Percentiles rank a stretch among this genome's conserved stretches.
Evolutionary conservation across 1,139 yeast genomes (phyloP).

Genomic region (Yamadazyma triangularis): DNA sequence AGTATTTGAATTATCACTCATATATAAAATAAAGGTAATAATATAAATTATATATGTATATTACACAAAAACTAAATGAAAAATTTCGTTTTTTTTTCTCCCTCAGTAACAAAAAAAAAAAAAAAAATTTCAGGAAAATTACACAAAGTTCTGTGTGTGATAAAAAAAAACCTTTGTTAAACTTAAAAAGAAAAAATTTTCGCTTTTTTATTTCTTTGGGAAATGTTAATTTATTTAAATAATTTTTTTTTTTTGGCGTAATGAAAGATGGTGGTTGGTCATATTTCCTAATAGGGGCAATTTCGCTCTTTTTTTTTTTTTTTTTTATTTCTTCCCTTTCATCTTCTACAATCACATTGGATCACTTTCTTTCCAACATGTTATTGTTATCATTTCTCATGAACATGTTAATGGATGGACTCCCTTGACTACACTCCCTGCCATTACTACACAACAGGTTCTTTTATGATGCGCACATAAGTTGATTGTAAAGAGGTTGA

Average conservation of each 20-base stretch:
- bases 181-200: constrained; percentile 1
- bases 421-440: too few relatives aligned
- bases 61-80: too few relatives aligned
- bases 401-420: too few relatives aligned
- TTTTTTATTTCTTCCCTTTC: not conserved
- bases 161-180: not conserved
- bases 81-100: too few relatives aligned
- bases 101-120: not conserved
- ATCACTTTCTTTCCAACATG: too few relatives aligned
- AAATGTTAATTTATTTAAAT: constrained; percentile 3
- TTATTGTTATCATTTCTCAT: too few relatives aligned
- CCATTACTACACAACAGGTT: too few relatives aligned
- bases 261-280: not conserved
- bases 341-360: too few relatives aligned
- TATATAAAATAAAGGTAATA: constrained; percentile 7
- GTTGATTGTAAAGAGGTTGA: too few relatives aligned
- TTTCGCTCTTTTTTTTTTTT: too few relatives aligned
- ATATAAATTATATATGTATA: too few relatives aligned
- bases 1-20: constrained; percentile 22
- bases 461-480: too few relatives aligned
- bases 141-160: not conserved
- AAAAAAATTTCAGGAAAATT: constrained; percentile 1
- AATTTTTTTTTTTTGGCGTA: constrained; percentile 1
- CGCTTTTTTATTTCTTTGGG: constrained; percentile 1
- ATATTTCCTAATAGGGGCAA: not conserved